phyloP scores from a whole-genome alignment of 2,329 filamentous ascomycete species.

The Penicillium sp. region DNA sequence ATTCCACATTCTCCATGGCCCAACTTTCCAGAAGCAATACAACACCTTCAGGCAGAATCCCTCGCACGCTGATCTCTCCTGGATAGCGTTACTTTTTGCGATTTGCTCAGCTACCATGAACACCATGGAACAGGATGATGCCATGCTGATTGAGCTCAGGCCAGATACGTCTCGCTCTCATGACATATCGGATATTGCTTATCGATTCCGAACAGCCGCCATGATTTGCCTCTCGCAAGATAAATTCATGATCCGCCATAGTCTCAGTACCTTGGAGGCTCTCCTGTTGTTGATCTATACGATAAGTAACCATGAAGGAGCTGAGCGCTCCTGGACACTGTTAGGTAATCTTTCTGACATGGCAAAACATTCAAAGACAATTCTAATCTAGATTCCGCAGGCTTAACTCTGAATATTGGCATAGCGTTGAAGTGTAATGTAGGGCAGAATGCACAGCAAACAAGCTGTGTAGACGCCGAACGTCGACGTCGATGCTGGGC shows the following conservation, averaged over 20 bases:
- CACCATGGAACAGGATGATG: conserved; percentile 21
- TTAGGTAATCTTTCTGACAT: conserved; percentile 17
- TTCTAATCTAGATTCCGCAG: neutral
- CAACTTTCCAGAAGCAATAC: conserved; percentile 28
- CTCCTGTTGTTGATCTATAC: conserved; percentile 32
- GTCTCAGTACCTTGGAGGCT: conserved; percentile 28
- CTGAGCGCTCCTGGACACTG: conserved; percentile 27
- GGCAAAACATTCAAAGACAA: too few relatives aligned
- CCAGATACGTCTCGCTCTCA: too few relatives aligned
- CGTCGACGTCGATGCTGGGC: conserved; percentile 32
- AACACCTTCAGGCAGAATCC: conserved; percentile 17
- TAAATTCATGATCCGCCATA: conserved; percentile 28
- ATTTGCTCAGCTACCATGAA: conserved; percentile 24
- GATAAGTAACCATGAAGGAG: conserved; percentile 23
- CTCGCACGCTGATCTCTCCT: conserved; percentile 20
- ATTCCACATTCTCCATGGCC: conserved; percentile 30
- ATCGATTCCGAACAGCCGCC: conserved; percentile 6
- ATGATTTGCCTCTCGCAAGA: conserved; percentile 30
- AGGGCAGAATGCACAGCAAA: conserved; percentile 7
- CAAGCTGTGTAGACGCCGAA: conserved; percentile 23
- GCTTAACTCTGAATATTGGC: conserved; percentile 26
- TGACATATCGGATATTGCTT: neutral
- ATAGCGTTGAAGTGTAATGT: conserved; percentile 30
- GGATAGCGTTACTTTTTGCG: conserved; percentile 29
- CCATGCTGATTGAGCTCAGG: conserved; percentile 16